phyloP scores from a whole-genome alignment of 169 alveolate genomes.

The Plasmodium inui region DNA sequence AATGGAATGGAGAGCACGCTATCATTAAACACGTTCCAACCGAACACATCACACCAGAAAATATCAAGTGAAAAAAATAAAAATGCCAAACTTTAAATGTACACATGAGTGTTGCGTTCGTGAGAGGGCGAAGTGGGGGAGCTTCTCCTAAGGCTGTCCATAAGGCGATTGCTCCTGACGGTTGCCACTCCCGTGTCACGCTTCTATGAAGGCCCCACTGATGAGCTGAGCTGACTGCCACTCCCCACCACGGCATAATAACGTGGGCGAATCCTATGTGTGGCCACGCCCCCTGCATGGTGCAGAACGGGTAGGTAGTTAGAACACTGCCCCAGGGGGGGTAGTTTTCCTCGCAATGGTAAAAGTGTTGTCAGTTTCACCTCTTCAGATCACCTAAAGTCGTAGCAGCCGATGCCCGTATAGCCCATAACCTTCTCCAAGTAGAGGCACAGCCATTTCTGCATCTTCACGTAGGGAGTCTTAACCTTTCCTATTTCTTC shows the following conservation, averaged over 20 bases:
- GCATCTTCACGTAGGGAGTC: slow-evolving; percentile 9
- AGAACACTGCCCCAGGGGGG: no score
- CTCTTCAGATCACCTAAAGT: neutral
- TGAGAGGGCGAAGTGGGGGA: neutral
- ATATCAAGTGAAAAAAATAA: neutral
- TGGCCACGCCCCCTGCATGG: no score
- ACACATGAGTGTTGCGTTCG: neutral
- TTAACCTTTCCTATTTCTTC: slow-evolving; percentile 34
- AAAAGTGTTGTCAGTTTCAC: no score
- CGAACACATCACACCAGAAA: neutral
- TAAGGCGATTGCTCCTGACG: no score
- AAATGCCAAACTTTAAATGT: neutral
- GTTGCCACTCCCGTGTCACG: no score
- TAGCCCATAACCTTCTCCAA: slow-evolving; percentile 35
- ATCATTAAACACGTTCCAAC: neutral
- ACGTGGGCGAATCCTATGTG: no score
- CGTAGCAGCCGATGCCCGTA: slow-evolving; percentile 7
- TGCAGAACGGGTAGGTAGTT: no score
- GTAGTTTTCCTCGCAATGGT: no score
- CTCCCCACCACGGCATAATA: no score
- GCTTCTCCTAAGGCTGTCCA: no score
- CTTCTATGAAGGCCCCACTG: no score
- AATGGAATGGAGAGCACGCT: neutral
- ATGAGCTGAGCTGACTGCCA: no score
- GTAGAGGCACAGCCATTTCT: slow-evolving; percentile 54